phyloP scores from a whole-genome alignment of 306 rosid species.

The Dalbergia cochinchinensis region DNA sequence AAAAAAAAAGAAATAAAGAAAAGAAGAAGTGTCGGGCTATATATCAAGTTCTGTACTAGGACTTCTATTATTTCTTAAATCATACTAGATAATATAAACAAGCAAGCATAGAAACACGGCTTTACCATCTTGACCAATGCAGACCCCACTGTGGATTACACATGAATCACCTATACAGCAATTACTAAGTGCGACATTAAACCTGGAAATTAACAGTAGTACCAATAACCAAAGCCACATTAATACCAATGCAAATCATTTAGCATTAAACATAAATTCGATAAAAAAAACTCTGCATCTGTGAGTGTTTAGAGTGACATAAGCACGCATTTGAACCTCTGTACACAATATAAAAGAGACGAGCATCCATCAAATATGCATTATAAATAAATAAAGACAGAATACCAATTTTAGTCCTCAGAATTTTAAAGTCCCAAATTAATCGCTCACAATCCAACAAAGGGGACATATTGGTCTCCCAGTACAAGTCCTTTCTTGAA shows the following conservation, averaged over 20 bases:
- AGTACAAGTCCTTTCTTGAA: too few species aligned
- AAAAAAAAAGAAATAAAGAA: too few species aligned
- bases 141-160: conserved; percentile 83
- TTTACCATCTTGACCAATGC: conserved; percentile 98
- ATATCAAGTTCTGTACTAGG: conserved; percentile 6
- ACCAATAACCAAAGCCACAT: conserved; percentile 29
- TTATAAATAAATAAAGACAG: neutral
- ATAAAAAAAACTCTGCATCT: neutral
- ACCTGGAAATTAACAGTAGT: conserved; percentile 59
- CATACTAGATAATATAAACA: conserved; percentile 11
- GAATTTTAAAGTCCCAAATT: too few species aligned
- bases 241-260: conserved; percentile 24
- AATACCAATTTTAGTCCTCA: too few species aligned
- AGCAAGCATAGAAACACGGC: conserved; percentile 35
- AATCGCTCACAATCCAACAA: too few species aligned
- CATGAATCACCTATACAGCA: conserved; percentile 87
- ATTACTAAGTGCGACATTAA: conserved; percentile 76
- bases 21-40: too few species aligned
- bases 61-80: conserved; percentile 4
- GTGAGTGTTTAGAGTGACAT: neutral
- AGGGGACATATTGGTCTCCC: too few species aligned
- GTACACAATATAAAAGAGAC: neutral
- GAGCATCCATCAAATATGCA: conserved; percentile 3
- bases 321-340: conserved; percentile 26
- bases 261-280: conserved; percentile 32